Base-by-base conservation (phyloP, 106 monocot species). In the Platanthera guangdongensis region DNA sequence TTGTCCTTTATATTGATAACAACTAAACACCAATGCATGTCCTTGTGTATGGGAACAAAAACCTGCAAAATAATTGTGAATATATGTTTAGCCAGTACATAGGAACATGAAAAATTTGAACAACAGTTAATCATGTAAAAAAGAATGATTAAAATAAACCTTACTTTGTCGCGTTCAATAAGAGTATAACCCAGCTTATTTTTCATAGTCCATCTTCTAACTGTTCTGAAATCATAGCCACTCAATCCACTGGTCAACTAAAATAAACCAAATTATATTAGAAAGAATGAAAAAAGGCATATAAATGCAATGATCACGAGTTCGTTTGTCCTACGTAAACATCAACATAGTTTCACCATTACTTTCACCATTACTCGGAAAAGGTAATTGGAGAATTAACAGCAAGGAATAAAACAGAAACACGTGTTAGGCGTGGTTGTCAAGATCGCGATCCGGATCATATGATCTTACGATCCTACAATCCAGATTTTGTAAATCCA, bases 31-130 rank as follows among this genome's bases (percentile, higher is more conserved):
- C 92, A 92, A 72, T 92, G 92, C 12, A 75, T 70, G 39, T 84
- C 77, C 73, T 92, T 92, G 81, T 92, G 92, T 83, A 92, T 86
- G 1, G 92, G 92, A 77, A 92, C 88, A 86, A 92, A 92, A 55
- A 92, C 78, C 88, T 92, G 77, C 64, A 88, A 21, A 68, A 19
- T 68, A 69, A 70, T 70, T 70, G 70, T 16, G 47, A 46, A 45
- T 68, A 13, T 13, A 68, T 45, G 47, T 7, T 16, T 48, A 47
- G 47, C 6, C 6, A 70, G 68, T 2, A 46, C 45, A 68, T 12
- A 45, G 4, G 45, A 68, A 68, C 68, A 68, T 39, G 68, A 68
- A 68, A 68, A 68, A 9, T 0, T 62, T 62, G 19, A 8, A 39
- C 13, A 62, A 6, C 6, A 62, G 12, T 39, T 2, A 9, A 68